Evolutionary conservation across 441 rosid genomes (phyloP), one percentile per base, ranked within the genome.

Genomic region (Cnidoscolus chayamansa): DNA sequence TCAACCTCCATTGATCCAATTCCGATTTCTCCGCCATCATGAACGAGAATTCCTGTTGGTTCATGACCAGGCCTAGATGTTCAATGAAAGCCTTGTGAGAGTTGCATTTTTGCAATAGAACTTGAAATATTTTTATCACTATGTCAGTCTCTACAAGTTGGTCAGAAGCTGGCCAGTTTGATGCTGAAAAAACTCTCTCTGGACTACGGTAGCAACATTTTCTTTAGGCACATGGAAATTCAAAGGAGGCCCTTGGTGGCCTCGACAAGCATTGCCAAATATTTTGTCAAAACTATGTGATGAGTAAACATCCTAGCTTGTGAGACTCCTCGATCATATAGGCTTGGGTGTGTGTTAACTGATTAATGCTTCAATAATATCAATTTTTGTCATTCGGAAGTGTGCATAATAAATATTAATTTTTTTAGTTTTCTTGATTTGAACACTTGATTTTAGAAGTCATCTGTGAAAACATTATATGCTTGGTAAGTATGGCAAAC

Each of bases 341-440:
- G 17, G 66, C 54, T 17, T 56, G 40, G 47, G 16, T 48, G 20
- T 73, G 57, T 57, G 58, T 37, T 54, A 10, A 40, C 45, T 40
- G 7, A 19, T 54, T 43, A 64, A 19, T 43, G 37, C 61, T 50
- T 53, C 47, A 25, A n/a, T 11, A 43, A 11, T 11, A 63, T 10
- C 65, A 35, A 56, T 30, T 25, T 65, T 48, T 9, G 1, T 59
- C 72, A 67, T 65, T 37, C 58, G 72, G 32, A 49, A 8, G 31
- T 48, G 49, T 59, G n/a, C 20, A 51, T 17, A 8, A 45, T 12
- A 35, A 35, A 25, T 10, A 40, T 16, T 17, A 7, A 0, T 57
- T 40, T 47, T 50, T 32, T 0, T 16, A 0, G 1, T 40, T 19
- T 62, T 3, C 16, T 35, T 19, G 62, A 11, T 45, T 58, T 5